These are phyloP conservation scores for Penicillium occitanis DNA, from an alignment of 2,329 filamentous ascomycete genomes.

Conservation along the genomic window DNA sequence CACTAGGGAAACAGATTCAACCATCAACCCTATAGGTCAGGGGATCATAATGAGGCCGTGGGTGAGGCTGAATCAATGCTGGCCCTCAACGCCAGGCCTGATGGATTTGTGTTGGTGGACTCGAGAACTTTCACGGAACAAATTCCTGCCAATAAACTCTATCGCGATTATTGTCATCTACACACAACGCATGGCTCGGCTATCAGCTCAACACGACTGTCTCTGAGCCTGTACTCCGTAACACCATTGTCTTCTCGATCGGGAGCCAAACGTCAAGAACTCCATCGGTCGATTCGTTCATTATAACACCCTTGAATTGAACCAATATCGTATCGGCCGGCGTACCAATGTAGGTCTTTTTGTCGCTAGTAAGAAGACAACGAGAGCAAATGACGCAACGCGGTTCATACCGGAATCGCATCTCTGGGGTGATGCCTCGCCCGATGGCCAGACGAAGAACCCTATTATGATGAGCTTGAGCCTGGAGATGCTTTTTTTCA, in stretches of 20 bases:
- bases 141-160: neutral
- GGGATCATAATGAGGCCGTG: too few species aligned
- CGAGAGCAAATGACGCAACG: neutral
- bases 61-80: too few species aligned
- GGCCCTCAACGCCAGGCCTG: too few species aligned
- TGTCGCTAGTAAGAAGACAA: neutral
- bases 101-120: neutral
- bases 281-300: neutral
- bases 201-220: neutral
- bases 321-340: neutral
- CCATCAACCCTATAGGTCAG: too few species aligned
- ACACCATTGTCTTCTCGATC: slow-evolving; percentile 12
- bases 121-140: slow-evolving; percentile 9
- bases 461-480: too few species aligned
- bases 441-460: too few species aligned
- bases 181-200: neutral
- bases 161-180: neutral
- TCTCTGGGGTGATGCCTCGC: too few species aligned
- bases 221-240: neutral
- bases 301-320: neutral
- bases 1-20: too few species aligned
- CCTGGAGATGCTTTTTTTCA: too few species aligned
- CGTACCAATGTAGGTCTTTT: neutral
- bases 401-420: too few species aligned
- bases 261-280: neutral